Evolutionary conservation across 2,329 filamentous ascomycete genomes (phyloP).

Genomic region (Alternaria solani): DNA sequence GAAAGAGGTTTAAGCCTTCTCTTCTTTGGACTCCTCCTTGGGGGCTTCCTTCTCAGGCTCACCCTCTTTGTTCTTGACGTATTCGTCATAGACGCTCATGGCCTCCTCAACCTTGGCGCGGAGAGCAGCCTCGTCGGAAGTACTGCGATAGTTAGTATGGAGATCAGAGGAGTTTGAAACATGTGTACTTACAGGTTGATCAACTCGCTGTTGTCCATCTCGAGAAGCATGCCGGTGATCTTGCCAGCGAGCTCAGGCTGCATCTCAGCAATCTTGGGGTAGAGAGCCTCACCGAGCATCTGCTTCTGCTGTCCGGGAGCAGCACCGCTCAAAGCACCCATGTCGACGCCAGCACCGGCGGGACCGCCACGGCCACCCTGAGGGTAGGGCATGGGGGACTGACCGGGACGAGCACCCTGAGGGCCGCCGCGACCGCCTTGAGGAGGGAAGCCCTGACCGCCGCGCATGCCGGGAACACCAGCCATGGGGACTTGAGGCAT

Average conservation of each 20-base stretch:
- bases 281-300: conserved; percentile 95
- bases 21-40: conserved; percentile 58
- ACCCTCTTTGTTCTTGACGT: conserved; percentile 82
- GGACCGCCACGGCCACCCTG: conserved; percentile 39
- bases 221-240: conserved; percentile 99
- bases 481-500: conserved; percentile 75
- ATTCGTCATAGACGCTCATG: conserved; percentile 96
- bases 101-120: conserved; percentile 97
- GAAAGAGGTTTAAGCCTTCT: conserved; percentile 52
- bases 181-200: conserved; percentile 83
- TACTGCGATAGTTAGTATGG: conserved; percentile 62
- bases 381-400: conserved; percentile 45
- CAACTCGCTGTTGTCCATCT: conserved; percentile 98
- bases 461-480: conserved; percentile 52
- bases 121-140: conserved; percentile 87
- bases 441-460: conserved; percentile 51
- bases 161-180: neutral
- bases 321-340: conserved; percentile 61
- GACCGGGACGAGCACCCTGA: conserved; percentile 43
- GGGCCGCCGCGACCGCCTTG: conserved; percentile 51
- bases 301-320: conserved; percentile 90
- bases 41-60: conserved; percentile 48
- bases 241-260: conserved; percentile 97
- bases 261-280: conserved; percentile 96
- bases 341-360: conserved; percentile 54